These are phyloP conservation scores for Bidens hawaiensis DNA, from an alignment of 140 eudicot species.

Conservation along the genomic window DNA sequence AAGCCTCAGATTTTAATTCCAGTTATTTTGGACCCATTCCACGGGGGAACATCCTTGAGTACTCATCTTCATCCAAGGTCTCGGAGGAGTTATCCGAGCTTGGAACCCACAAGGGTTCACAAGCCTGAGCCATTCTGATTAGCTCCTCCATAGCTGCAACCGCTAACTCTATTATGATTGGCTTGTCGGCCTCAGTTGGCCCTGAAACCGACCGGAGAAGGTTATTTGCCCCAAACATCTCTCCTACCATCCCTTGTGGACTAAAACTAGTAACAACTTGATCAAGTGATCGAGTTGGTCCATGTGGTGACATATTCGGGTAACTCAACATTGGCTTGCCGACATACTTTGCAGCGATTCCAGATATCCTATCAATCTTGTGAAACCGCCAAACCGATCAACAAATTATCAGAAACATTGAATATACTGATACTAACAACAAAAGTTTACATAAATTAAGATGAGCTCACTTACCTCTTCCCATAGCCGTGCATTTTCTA, in stretches of 20 bases:
- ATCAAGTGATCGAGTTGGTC: slow-evolving; percentile 69
- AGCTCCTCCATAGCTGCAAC: slow-evolving; percentile 99
- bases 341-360: slow-evolving; percentile 90
- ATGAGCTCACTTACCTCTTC: slow-evolving; percentile 61
- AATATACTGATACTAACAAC: not conserved
- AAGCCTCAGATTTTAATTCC: slow-evolving; percentile 79
- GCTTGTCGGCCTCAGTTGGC: slow-evolving; percentile 85
- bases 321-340: slow-evolving; percentile 87
- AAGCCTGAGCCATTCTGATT: slow-evolving; percentile 72
- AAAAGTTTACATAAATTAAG: not conserved
- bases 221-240: slow-evolving; percentile 66
- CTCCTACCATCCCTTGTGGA: slow-evolving; percentile 66
- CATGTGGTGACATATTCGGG: slow-evolving; percentile 48
- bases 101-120: slow-evolving; percentile 88
- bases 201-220: slow-evolving; percentile 75
- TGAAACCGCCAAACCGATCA: not conserved
- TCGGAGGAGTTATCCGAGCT: slow-evolving; percentile 52
- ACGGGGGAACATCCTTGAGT: slow-evolving; percentile 61
- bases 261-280: slow-evolving; percentile 57
- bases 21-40: slow-evolving; percentile 90
- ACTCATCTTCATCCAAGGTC: slow-evolving; percentile 78
- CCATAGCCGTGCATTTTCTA: slow-evolving; percentile 80
- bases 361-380: slow-evolving; percentile 92
- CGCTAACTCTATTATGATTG: slow-evolving; percentile 84
- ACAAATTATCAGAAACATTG: not conserved